Evolutionary conservation across 2,329 filamentous ascomycete genomes (phyloP), one percentile per base, ranked within the genome.

Genomic region (Arthroderma uncinatum): DNA sequence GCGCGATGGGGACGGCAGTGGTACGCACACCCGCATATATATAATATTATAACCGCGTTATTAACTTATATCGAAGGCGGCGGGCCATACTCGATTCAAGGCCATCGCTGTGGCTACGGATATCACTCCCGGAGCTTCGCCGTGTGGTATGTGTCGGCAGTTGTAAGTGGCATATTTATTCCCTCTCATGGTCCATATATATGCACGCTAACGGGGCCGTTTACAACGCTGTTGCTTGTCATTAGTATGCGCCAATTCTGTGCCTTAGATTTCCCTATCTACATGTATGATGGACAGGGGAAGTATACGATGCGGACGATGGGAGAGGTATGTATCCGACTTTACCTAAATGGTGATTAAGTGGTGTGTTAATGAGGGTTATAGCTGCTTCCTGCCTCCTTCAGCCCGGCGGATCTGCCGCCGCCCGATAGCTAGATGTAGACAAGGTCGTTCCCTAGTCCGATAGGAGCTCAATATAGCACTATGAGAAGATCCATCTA

Each of bases 131-230:
- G 82, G 84, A 2, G 74, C 74, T 2, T 76, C 85, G 61, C 93
- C 93, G 0, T 98, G 93, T 69, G 93, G 93, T 57, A 96, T 95
- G 90, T 97, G 92, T 71, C 79, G 92, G 65, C 92, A 96, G 70
- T 95, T 92, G 86, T 89, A 69, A 44, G 68, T 66, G 23, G 25
- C 47, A 50, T 36, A 30, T 56, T n/a, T 9, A 19, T 48, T 10
- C 40, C 47, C 12, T 21, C 7, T 56, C 47, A 42, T 12, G 16
- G 39, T 42, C 16, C 5, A 42, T 42, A 5, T 10, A 14, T 19
- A 19, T 19, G 39, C 16, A 42, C 39, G 39, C 33, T 54, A 23
- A 47, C 42, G 42, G 28, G n/a, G 21, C 14, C 33, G 34, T 19
- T 6, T 12, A 10, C 30, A 36, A 30, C n/a, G 9, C 57, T 64